Evolutionary conservation across 2,329 filamentous ascomycete species (phyloP), one percentile per base, ranked within the genome.

Genomic region (Ceratocystis huliohia): DNA sequence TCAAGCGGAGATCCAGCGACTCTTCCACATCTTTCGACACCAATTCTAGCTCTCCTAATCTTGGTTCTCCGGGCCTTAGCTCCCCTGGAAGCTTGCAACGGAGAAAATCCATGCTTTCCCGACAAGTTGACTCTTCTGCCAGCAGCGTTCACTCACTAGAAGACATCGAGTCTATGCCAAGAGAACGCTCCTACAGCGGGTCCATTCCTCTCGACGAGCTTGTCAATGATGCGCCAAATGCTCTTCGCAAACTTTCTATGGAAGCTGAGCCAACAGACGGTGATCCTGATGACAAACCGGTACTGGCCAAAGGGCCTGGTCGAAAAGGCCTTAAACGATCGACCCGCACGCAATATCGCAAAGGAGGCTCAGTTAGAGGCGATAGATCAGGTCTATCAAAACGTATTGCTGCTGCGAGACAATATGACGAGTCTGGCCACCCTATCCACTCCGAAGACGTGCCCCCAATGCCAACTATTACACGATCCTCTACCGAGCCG

Each of bases 31-130:
- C 85, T 37, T 76, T 82, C 5, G 82, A 87, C 7, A 33, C 53
- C 22, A 57, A 82, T 3, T 61, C 64, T 10, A 56, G 37, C 10
- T 64, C 56, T 8, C 59, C 61, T 74, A 83, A 83, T 7, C 64
- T 41, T 41, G 37, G 37, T 4, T 71, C 70, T 30, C 22, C 28
- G 69, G 77, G 82, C 10, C 63, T 66, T 7, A 62, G 37, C 10
- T 64, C 56, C 8, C 59, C 61, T 74, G 83, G 83, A 17, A 82
- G 88, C 48, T 74, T 97, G 69, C 82, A 86, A 71, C 84, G 94
- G 71, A 96, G 96, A 76, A 96, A 94, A 76, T 97, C 93, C 0
- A 96, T 96, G 89, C 80, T 99, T 4, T 97, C 93, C 5, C 84
- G 88, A 67, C 92, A 97, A 74, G 89, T 99, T 68, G 89, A 96